A percentile compares a stretch with the other conserved stretches of the same genome.
phyloP scores from a whole-genome alignment of 2,329 filamentous ascomycete species.

The Aspergillus terreus region DNA sequence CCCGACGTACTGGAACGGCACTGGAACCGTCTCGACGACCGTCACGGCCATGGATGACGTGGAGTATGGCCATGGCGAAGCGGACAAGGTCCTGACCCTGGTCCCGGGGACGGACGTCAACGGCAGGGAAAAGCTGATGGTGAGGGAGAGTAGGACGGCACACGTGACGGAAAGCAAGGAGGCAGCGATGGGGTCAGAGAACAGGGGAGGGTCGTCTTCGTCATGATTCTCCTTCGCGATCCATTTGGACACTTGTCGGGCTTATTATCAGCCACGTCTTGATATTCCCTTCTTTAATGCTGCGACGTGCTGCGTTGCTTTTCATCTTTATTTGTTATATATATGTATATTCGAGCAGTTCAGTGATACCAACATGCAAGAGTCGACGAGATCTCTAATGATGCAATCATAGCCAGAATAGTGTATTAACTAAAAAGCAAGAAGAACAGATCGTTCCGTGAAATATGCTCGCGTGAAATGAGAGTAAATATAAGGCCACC shows the following conservation, averaged over 20 bases:
- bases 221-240: not conserved
- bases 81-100: slow-evolving; percentile 22
- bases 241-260: no score
- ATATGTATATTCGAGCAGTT: not conserved
- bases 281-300: not conserved
- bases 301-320: not conserved
- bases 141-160: slow-evolving; percentile 13
- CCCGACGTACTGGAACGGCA: slow-evolving; percentile 25
- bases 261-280: not conserved
- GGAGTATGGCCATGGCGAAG: slow-evolving; percentile 22
- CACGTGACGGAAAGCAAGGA: slow-evolving; percentile 4
- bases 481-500: not conserved
- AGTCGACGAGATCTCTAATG: not conserved
- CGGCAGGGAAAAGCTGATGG: slow-evolving; percentile 11
- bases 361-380: not conserved
- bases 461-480: not conserved
- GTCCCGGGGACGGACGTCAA: slow-evolving; percentile 11
- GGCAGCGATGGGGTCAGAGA: not conserved
- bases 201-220: slow-evolving; percentile 1
- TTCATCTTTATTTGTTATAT: not conserved
- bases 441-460: not conserved
- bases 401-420: not conserved
- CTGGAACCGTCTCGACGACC: slow-evolving; percentile 21
- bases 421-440: not conserved
- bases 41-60: slow-evolving; percentile 26